Evolutionary conservation across 106 monocot species (phyloP).

Genomic region (Dioscorea dumetorum): DNA sequence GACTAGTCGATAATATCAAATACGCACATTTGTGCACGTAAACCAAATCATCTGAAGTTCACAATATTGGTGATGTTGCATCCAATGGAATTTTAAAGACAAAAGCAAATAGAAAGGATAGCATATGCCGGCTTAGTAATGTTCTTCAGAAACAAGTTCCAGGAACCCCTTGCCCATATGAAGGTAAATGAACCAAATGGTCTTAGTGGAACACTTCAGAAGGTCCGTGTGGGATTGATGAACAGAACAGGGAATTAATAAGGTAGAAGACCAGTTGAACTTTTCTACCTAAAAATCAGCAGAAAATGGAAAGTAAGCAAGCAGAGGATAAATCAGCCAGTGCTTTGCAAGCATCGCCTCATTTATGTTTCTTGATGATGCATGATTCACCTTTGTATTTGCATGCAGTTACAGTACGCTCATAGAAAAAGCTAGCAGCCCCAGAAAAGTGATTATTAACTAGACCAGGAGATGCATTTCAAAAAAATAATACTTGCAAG

Average conservation of each 20-base stretch:
- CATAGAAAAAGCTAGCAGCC: not conserved
- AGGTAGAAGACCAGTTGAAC: not conserved
- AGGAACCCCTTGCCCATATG: too few relatives aligned
- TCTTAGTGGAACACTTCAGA: not conserved
- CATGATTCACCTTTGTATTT: not conserved
- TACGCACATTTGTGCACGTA: too few relatives aligned
- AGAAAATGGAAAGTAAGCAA: too few relatives aligned
- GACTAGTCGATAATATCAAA: too few relatives aligned
- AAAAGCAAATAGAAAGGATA: too few relatives aligned
- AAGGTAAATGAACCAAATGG: too few relatives aligned
- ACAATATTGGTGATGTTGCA: too few relatives aligned
- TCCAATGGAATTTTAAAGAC: too few relatives aligned
- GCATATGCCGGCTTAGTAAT: too few relatives aligned
- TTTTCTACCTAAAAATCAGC: too few relatives aligned
- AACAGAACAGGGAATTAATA: not conserved
- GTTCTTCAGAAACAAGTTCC: too few relatives aligned
- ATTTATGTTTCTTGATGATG: not conserved
- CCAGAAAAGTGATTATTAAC: not conserved
- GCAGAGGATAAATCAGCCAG: too few relatives aligned
- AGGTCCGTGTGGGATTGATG: not conserved
- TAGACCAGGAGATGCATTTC: slow-evolving; percentile 1
- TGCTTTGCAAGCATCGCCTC: not conserved
- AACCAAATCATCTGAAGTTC: not conserved
- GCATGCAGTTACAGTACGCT: not conserved
- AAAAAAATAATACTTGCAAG: not conserved